A percentile compares a stretch with the other conserved stretches of the same genome.
phyloP scores from a whole-genome alignment of 2,329 filamentous ascomycete species.

The Amylocarpus encephaloides region DNA sequence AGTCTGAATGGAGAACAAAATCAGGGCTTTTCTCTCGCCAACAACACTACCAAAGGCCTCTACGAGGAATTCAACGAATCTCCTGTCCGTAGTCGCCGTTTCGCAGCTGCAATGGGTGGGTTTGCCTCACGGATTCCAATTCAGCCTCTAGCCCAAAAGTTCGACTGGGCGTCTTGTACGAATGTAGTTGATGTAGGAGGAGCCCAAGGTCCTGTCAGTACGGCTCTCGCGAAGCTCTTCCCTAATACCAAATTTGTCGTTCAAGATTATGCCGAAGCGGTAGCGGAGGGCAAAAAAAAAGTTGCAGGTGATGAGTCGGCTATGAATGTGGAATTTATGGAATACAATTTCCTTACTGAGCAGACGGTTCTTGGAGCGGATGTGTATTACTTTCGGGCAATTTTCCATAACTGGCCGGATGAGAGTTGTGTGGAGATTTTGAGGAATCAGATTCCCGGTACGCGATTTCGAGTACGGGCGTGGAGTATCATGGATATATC shows the following conservation, averaged over 20 bases:
- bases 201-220: slow-evolving; percentile 21
- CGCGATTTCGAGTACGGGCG: too few species aligned
- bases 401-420: slow-evolving; percentile 31
- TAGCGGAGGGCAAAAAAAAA: not conserved
- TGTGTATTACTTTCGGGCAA: slow-evolving; percentile 25
- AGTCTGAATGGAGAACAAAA: too few species aligned
- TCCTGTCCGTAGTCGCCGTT: not conserved
- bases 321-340: slow-evolving; percentile 13
- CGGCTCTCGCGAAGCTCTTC: slow-evolving; percentile 20
- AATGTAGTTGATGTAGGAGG: slow-evolving; percentile 22
- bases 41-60: not conserved
- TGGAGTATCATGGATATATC: too few species aligned
- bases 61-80: not conserved
- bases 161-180: not conserved
- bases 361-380: slow-evolving; percentile 35
- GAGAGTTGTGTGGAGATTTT: not conserved
- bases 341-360: slow-evolving; percentile 35
- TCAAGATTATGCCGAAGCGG: slow-evolving; percentile 18
- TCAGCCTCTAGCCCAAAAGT: not conserved
- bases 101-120: not conserved
- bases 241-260: slow-evolving; percentile 27
- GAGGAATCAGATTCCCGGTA: not conserved
- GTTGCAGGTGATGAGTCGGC: not conserved
- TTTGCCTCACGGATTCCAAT: not conserved
- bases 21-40: not conserved